Base-by-base conservation (phyloP, 2,329 filamentous ascomycete species). In the Tolypocladium nubicola region DNA sequence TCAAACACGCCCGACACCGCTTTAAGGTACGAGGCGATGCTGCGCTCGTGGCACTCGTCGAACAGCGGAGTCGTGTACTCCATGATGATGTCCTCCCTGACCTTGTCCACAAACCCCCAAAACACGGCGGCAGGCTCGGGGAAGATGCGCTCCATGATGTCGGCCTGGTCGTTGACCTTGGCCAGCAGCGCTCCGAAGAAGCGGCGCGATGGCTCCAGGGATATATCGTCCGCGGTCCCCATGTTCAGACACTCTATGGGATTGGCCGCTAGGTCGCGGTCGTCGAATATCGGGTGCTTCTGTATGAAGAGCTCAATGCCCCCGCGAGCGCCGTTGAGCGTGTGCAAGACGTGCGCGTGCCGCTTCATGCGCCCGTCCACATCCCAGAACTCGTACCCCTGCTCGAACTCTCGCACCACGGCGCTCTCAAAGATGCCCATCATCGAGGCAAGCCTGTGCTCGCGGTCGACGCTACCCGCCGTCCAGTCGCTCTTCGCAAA, bases 371-470 rank as follows among this genome's bases (percentile, higher is more conserved):
- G 81, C 2, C 90, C 91, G 62, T 96, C 88, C 56, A 95, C 85
- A 69, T 99, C 93, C 75, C 88, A 89, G 49, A 85, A 86, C 69
- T 94, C 90, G 63, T 95, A 96, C 4, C 90, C 94, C 67, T 94
- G 88, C 71, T 95, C 89, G 64, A 99, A 99, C 70, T 99, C 94
- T 53, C 88, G 83, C 55, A 97, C 75, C 4, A 95, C 92, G 4
- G 92, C 91, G 57, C 87, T 91, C 73, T 97, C 93, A 66, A 99
- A 99, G 59, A 94, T 86, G 41, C 81, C 81, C 62, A 87, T 83
- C 81, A 95, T 91, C 30, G 79, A 81, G 41, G 82, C 77, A 23
- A 99, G 75, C 67, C 87, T 89, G 60, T 88, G 84, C 65, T 88
- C 83, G 49, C 93, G 79, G 63, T 84, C 79, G 53, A 76, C 71